Conservation (phyloP, 2,329 filamentous ascomycete species). For the Ascochyta koolunga region DNA sequence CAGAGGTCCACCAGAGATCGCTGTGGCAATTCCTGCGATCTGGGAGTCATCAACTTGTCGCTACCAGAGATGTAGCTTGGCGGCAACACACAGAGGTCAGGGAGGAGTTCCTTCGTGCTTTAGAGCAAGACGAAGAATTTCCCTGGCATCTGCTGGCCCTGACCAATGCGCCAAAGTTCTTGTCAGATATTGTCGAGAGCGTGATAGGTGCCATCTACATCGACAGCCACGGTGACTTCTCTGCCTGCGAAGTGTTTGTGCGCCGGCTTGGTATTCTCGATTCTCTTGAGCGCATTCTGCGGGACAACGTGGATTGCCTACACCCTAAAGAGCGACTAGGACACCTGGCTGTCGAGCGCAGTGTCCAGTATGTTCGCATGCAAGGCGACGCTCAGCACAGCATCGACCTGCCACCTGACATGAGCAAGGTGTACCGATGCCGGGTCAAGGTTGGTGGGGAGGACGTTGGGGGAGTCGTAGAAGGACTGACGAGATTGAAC, state of each 20-base stretch:
- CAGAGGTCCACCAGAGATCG: conserved; percentile 43
- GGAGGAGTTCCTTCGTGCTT: conserved; percentile 55
- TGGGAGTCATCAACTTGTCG: conserved; percentile 55
- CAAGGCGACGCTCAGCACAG: conserved; percentile 3
- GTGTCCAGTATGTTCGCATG: conserved; percentile 59
- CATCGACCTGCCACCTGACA: neutral
- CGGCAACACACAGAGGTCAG: conserved; percentile 58
- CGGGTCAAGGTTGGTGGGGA: conserved; percentile 44
- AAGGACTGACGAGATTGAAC: conserved; percentile 43
- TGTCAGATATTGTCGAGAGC: conserved; percentile 70
- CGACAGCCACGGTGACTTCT: conserved; percentile 59
- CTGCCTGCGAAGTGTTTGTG: conserved; percentile 64
- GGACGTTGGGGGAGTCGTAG: conserved; percentile 41
- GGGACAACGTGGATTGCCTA: conserved; percentile 57
- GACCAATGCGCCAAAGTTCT: conserved; percentile 50
- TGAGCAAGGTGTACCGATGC: conserved; percentile 33
- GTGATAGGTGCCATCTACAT: conserved; percentile 83
- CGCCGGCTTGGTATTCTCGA: conserved; percentile 68
- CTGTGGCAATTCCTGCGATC: conserved; percentile 76
- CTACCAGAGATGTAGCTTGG: conserved; percentile 53
- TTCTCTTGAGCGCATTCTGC: conserved; percentile 67
- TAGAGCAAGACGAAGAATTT: conserved; percentile 63
- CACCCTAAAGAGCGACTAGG: conserved; percentile 74
- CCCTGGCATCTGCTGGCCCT: conserved; percentile 77
- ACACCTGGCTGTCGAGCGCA: conserved; percentile 58